Evolutionary conservation across 2,329 filamentous ascomycete genomes (phyloP).

Genomic region (Ceratocystis lukuohia): DNA sequence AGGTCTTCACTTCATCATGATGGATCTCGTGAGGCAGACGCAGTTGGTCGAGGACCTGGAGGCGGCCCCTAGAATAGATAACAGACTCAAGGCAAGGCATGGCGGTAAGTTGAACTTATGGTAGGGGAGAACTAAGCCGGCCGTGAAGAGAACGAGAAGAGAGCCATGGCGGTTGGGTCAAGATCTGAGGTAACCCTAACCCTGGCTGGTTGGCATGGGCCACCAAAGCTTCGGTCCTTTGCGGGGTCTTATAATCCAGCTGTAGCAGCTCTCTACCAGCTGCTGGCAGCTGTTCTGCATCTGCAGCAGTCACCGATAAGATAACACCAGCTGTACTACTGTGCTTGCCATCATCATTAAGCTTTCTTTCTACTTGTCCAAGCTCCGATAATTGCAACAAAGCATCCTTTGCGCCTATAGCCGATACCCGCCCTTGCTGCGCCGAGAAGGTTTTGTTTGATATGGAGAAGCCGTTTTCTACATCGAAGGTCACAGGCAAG

Average conservation of each 20-base stretch:
- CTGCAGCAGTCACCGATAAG: background rate
- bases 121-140: background rate
- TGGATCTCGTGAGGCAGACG: constrained; percentile 65
- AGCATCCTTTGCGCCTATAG: background rate
- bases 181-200: no score
- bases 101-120: background rate
- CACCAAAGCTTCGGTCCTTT: background rate
- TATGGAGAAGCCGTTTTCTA: constrained; percentile 56
- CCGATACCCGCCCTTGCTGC: background rate
- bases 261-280: background rate
- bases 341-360: background rate
- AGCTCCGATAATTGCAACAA: background rate
- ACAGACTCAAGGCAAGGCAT: constrained; percentile 62
- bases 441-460: constrained; percentile 16
- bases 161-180: no score
- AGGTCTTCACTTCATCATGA: constrained; percentile 58
- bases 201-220: background rate
- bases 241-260: background rate
- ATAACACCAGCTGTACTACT: background rate
- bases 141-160: background rate
- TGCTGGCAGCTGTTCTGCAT: background rate
- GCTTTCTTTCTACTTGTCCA: background rate
- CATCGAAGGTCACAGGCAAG: constrained; percentile 64
- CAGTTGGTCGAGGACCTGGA: constrained; percentile 74
- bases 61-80: constrained; percentile 56